Conservation (phyloP, 805 yeast genomes). For the Lachancea quebecensis region DNA sequence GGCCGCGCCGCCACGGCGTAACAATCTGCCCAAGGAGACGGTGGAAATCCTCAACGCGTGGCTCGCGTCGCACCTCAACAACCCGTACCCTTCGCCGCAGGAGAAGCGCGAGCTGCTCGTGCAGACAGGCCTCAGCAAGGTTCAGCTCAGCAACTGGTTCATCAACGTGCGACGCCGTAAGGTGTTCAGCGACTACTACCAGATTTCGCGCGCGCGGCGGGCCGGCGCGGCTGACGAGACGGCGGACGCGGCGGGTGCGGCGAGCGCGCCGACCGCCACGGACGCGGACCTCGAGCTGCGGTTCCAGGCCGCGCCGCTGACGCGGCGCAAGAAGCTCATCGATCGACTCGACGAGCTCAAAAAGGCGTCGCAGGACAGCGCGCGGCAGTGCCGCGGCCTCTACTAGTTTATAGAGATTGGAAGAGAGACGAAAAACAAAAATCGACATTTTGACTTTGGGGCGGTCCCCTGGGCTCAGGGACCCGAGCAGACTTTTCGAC, state of each 20-base stretch:
- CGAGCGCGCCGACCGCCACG: conserved; percentile 3
- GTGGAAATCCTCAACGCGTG: conserved; percentile 66
- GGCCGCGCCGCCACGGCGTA: conserved; percentile 37
- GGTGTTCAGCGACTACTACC: conserved; percentile 35
- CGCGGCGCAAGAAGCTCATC: conserved; percentile 30
- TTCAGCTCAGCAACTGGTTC: conserved; percentile 82
- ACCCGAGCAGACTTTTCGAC: no score
- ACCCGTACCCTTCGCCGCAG: conserved; percentile 78
- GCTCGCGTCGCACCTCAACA: conserved; percentile 66
- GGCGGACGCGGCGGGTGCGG: conserved; percentile 11
- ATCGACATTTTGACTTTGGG: no score
- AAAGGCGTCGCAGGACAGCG: conserved; percentile 12
- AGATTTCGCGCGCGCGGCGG: conserved; percentile 8
- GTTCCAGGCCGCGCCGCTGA: conserved; percentile 22
- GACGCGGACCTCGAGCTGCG: conserved; percentile 20
- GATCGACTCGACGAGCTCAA: conserved; percentile 31
- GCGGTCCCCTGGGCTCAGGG: no score
- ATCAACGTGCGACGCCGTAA: conserved; percentile 80
- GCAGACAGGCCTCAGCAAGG: conserved; percentile 71
- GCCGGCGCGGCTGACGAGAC: conserved; percentile 11
- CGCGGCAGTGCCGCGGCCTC: no score
- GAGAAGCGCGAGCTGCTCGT: conserved; percentile 66
- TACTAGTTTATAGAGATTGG: no score
- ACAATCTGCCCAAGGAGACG: conserved; percentile 73
- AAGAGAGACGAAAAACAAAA: no score